Percentiles rank a stretch among this genome's conserved stretches.
These are phyloP conservation scores for Fusarium xylarioides DNA, from an alignment of 2,329 filamentous ascomycete species.

Conservation along the genomic window DNA sequence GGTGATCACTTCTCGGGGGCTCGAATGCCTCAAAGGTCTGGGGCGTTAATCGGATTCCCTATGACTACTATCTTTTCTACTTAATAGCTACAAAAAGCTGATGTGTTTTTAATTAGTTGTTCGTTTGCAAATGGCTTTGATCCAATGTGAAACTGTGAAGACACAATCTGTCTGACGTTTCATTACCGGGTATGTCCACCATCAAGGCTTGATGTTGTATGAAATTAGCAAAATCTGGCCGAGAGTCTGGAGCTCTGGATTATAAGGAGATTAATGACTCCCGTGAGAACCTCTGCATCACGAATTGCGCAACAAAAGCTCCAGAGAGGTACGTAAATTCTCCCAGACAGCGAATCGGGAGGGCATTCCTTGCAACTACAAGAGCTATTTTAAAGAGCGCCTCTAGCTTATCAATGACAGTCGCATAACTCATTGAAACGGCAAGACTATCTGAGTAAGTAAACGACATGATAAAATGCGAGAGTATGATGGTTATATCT, in stretches of 20 bases:
- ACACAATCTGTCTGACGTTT: no score
- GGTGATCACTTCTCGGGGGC: neutral
- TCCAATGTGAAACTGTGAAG: no score
- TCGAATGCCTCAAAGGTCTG: neutral
- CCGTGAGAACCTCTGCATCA: neutral
- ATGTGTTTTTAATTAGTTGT: neutral
- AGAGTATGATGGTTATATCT: neutral
- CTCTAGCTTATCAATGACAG: neutral
- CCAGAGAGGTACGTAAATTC: neutral
- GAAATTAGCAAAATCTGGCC: neutral
- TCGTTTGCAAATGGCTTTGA: neutral
- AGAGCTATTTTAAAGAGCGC: neutral
- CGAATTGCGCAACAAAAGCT: neutral
- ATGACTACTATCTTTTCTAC: neutral
- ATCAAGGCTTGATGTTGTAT: no score
- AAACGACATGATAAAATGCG: neutral
- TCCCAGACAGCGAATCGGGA: neutral
- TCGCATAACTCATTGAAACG: no score
- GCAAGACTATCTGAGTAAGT: neutral
- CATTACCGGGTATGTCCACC: no score
- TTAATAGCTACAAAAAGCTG: neutral
- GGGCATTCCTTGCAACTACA: neutral
- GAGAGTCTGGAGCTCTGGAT: no score
- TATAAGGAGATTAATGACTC: neutral
- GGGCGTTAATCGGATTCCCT: neutral